Evolutionary conservation across 2,329 filamentous ascomycete genomes (phyloP), one percentile per base, ranked within the genome.

Genomic region (Botrytis sinoallii): DNA sequence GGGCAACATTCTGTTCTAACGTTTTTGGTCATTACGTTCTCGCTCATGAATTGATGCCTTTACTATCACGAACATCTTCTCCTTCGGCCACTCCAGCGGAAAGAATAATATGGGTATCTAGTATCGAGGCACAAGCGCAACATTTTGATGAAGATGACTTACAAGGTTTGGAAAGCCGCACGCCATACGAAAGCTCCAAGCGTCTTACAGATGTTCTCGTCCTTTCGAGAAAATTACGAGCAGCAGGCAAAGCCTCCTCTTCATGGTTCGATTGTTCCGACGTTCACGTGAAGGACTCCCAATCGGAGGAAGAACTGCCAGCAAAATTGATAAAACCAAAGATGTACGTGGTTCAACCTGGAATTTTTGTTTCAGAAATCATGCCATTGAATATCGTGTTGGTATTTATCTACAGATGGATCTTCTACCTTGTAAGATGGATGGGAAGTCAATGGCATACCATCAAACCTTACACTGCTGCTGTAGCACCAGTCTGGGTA

Each of bases 21-120:
- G 88, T 97, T 44, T 98, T 99, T 81, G 96, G 96, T 0, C 96
- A 99, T 84, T 98, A 99, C 81, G 84, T 98, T 79, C 89, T 99
- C 38, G 89, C 89, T 25, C 95, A 97, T 82, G 90, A 91, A 80
- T 87, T 98, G 18, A 87, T 92, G 77, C 92, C 93, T 0, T 85
- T 98, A 18, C 87, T 99, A 12, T 81, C 79, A 52, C 77, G 73
- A 16, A 76, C 79, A 29, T 75, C 77, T 40, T 77, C 79, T 5
- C 61, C 77, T 10, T 74, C 77, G 9, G 74, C 77, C 12, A 74
- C 73, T 55, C 70, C 29, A 78, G 79, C n/a, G 79, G 79, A 10
- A 10, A 80, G 79, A 66, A 87, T 99, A 70, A 88, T 98, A 76
- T 98, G 95, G 95, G 90, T 94, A 16, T 93, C 92, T 75, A 97